phyloP scores from a whole-genome alignment of 257 asterid species.

The Craterostigma plantagineum region DNA sequence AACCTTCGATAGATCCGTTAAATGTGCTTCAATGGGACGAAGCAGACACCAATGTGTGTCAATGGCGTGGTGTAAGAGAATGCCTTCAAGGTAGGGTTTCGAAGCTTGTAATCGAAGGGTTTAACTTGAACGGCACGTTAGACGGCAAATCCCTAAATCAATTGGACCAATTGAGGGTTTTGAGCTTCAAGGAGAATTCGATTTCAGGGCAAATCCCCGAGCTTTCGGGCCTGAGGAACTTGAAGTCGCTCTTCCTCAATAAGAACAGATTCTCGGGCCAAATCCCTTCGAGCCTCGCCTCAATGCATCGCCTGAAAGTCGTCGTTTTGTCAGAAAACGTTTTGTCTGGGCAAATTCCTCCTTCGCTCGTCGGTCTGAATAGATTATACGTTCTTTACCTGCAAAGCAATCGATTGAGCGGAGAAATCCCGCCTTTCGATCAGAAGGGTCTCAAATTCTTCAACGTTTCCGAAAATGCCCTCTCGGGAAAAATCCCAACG shows the following conservation, averaged over 20 bases:
- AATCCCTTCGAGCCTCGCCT: constrained; percentile 34
- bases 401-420: constrained; percentile 48
- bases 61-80: constrained; percentile 64
- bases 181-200: constrained; percentile 60
- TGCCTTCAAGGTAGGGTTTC: constrained; percentile 56
- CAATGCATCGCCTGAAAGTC: constrained; percentile 55
- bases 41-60: constrained; percentile 24
- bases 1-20: constrained; percentile 36
- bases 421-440: constrained; percentile 45
- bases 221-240: constrained; percentile 42
- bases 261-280: constrained; percentile 40
- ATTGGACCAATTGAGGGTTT: constrained; percentile 64
- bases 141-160: constrained; percentile 43
- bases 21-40: constrained; percentile 43
- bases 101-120: constrained; percentile 65
- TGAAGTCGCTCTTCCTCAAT: constrained; percentile 59
- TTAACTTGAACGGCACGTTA: constrained; percentile 45
- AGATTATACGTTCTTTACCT: constrained; percentile 45
- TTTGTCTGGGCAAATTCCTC: constrained; percentile 48
- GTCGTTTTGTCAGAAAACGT: constrained; percentile 40
- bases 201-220: constrained; percentile 61
- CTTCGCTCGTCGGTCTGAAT: constrained; percentile 16
- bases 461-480: constrained; percentile 51
- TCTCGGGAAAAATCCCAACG: constrained; percentile 47
- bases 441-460: constrained; percentile 54